Evolutionary conservation across 1,139 yeast genomes (phyloP).

Genomic region (Pneumocystis murina): DNA sequence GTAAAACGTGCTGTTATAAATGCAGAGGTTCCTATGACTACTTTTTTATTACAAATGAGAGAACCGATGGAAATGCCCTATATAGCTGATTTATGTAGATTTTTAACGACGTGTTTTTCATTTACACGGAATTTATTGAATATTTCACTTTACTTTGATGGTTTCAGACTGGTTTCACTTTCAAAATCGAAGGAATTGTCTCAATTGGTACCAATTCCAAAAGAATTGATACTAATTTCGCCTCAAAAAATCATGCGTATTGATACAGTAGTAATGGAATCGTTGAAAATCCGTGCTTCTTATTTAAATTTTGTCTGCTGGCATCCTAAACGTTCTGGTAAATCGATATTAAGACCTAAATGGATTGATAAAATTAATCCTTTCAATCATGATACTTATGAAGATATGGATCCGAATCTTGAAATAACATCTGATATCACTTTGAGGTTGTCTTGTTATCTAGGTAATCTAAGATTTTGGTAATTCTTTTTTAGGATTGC

Average conservation of each 20-base stretch:
- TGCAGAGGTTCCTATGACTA: constrained; percentile 23
- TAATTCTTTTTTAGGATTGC: constrained; percentile 4
- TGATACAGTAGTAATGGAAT: constrained; percentile 18
- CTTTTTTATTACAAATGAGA: constrained; percentile 26
- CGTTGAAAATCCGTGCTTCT: constrained; percentile 22
- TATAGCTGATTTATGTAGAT: constrained; percentile 25
- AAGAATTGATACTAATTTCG: constrained; percentile 18
- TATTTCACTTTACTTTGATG: constrained; percentile 23
- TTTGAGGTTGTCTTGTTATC: not conserved
- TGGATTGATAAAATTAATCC: constrained; percentile 17
- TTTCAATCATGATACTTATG: constrained; percentile 15
- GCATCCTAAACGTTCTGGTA: not conserved
- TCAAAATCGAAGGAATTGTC: constrained; percentile 20
- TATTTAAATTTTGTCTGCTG: constrained; percentile 25
- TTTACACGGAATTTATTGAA: constrained; percentile 22
- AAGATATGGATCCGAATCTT: constrained; percentile 18
- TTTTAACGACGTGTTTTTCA: constrained; percentile 27
- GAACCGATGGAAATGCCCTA: constrained; percentile 22
- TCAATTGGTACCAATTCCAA: constrained; percentile 18
- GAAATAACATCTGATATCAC: constrained; percentile 1
- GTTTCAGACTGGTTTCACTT: constrained; percentile 19
- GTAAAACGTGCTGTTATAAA: constrained; percentile 21
- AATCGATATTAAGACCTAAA: not conserved
- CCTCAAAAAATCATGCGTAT: constrained; percentile 16
- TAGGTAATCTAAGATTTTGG: not conserved